A percentile compares a stretch with the other conserved stretches of the same genome.
Evolutionary conservation across 2,329 filamentous ascomycete genomes (phyloP).

Genomic region (Microdochium trichocladiopsis): DNA sequence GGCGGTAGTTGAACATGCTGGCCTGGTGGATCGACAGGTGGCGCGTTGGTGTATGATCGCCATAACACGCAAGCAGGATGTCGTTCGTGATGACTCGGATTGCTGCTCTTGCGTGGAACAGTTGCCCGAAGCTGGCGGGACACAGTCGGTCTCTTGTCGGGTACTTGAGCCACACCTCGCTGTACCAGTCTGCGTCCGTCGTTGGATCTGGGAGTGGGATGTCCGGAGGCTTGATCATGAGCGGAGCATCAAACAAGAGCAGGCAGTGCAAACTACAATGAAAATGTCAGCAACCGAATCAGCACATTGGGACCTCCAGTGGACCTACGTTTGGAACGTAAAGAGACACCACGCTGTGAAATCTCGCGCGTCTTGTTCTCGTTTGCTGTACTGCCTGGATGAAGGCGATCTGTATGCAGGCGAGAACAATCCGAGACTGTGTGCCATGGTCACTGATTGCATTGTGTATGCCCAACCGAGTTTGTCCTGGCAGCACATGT

Average conservation of each 20-base stretch:
- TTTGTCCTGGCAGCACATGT: conserved; percentile 26
- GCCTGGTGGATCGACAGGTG: conserved; percentile 9
- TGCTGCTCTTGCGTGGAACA: conserved; percentile 19
- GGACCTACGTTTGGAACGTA: conserved; percentile 21
- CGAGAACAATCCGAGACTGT: conserved; percentile 21
- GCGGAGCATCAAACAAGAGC: conserved; percentile 15
- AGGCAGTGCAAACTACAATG: conserved; percentile 11
- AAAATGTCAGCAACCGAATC: background rate
- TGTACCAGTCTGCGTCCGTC: conserved; percentile 18
- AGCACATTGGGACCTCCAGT: background rate
- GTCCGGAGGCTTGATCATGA: conserved; percentile 15
- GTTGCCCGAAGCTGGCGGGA: conserved; percentile 14
- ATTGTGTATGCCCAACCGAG: conserved; percentile 25
- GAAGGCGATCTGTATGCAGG: conserved; percentile 1
- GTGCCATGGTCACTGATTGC: conserved; percentile 22
- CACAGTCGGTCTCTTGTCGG: conserved; percentile 12
- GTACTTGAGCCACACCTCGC: conserved; percentile 22
- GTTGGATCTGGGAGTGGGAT: conserved; percentile 17
- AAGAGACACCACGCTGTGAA: conserved; percentile 26
- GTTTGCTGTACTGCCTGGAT: conserved; percentile 4
- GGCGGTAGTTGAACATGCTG: conserved; percentile 12
- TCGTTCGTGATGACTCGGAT: conserved; percentile 18
- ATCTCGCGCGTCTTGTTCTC: conserved; percentile 13
- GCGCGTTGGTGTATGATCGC: conserved; percentile 3
- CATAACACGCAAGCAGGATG: conserved; percentile 11